Evolutionary conservation across 331 rosid genomes (phyloP), one percentile per base, ranked within the genome.

Genomic region (Telfairia occidentalis): DNA sequence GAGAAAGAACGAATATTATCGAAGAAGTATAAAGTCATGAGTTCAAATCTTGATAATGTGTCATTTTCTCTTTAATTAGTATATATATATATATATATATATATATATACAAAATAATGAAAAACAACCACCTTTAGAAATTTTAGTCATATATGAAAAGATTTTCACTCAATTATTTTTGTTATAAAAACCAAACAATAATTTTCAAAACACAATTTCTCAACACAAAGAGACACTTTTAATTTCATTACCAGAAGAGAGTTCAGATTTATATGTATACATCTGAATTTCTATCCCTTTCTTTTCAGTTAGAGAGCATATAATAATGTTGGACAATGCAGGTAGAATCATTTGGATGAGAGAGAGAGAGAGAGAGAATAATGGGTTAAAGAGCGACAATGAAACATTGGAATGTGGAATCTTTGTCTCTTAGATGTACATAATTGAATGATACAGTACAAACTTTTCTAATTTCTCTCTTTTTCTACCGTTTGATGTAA

Each of bases 371-470:
- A 16, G 32, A 37, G 72, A 66, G 73, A 67, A 67, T 67, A 67
- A 67, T 40, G 30, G 35, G 16, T 23, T 67, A 67, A 67, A 67
- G 53, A 40, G 48, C 2, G 73, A 67, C 53, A 67, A 40, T 67
- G 73, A 67, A 67, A 67, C 35, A 67, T 67, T 67, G 49, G 11
- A 63, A 67, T 67, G 53, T 23, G 73, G 52, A 66, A 66, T 66
- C 52, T 21, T 40, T 66, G 73, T 40, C 73, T 66, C 21, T 10
- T 66, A 40, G 66, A 59, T 19, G 73, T 67, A 67, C 73, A 67
- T 42, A 67, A 67, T 42, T 67, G 53, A 42, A 40, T 40, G 73
- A 67, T 23, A 48, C 7, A n/a, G 53, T 38, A 40, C 73, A 67
- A 24, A 64, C 15, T 29, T 67, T n/a, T n/a, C n/a, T n/a, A n/a